Evolutionary conservation across 225 moss, liverwort and hornwort genomes (phyloP).

Genomic region (Rhytidiadelphus loreus): DNA sequence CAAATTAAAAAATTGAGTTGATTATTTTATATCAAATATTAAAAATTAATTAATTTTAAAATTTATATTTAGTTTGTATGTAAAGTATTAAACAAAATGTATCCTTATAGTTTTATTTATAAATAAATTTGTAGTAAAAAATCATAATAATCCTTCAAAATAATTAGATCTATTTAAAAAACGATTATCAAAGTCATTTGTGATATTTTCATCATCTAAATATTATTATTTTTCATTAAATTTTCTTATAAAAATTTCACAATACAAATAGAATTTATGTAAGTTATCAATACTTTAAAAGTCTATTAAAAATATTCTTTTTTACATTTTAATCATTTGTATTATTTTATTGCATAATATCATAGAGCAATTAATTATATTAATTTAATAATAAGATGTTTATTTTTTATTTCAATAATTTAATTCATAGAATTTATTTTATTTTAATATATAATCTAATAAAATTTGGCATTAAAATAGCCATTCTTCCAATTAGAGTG

Average conservation of each 20-base stretch:
- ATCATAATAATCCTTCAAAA: background rate
- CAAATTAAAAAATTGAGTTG: background rate
- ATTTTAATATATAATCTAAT: background rate
- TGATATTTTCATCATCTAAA: background rate
- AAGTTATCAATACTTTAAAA: background rate
- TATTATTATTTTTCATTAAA: background rate
- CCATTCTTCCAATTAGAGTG: background rate
- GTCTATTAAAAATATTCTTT: too few species aligned
- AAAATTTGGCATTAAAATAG: background rate
- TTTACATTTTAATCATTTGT: background rate
- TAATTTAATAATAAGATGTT: background rate
- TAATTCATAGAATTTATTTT: background rate
- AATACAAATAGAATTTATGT: background rate
- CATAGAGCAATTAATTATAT: background rate
- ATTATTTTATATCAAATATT: background rate
- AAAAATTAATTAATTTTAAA: background rate
- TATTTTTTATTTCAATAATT: background rate
- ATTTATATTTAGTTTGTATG: rapidly evolving
- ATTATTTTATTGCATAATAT: background rate
- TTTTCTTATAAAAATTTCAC: background rate
- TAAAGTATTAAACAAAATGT: background rate
- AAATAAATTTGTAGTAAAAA: rapidly evolving
- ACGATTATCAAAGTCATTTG: too few species aligned
- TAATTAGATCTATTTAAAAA: background rate
- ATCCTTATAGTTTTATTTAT: background rate